Percentiles rank a stretch among this genome's conserved stretches.
Conservation (phyloP, 1,284 basidiomycete genomes). For the Kwoniella shivajii region DNA sequence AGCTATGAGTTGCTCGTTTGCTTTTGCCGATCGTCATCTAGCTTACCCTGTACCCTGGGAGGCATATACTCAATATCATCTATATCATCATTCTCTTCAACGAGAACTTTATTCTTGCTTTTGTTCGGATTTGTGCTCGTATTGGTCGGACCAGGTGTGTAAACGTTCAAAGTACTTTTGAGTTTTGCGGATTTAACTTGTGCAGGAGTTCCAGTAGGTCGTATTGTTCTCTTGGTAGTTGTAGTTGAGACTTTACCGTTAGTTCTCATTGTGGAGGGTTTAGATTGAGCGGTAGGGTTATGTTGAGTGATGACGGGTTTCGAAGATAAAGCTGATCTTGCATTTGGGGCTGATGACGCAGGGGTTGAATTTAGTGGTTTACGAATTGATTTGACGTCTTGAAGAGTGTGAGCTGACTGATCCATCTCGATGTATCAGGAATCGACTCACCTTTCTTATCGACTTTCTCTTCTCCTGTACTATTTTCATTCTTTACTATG, state of each 20-base stretch:
- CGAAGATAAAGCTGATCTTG: background rate
- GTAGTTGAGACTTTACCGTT: background rate
- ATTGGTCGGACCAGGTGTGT: constrained; percentile 18
- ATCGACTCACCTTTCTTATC: background rate
- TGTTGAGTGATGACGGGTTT: background rate
- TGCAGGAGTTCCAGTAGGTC: background rate
- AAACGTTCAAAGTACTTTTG: constrained; percentile 20
- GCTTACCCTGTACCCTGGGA: constrained; percentile 7
- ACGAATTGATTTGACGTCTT: background rate
- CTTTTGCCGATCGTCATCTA: background rate
- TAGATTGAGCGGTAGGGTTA: background rate
- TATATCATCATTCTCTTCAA: background rate
- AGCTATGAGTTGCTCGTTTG: background rate
- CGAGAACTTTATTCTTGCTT: background rate
- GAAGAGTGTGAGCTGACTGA: background rate
- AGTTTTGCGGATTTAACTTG: background rate
- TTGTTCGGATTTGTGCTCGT: too few species aligned
- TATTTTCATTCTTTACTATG: background rate
- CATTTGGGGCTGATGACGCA: too few species aligned
- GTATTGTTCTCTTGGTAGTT: background rate
- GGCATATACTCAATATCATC: constrained; percentile 22
- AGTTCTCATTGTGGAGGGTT: too few species aligned
- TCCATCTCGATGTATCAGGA: background rate
- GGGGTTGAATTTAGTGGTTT: background rate
- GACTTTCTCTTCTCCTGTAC: background rate